Evolutionary conservation across 2,329 filamentous ascomycete genomes (phyloP), one percentile per base, ranked within the genome.

Genomic region (Exserohilum turcica): DNA sequence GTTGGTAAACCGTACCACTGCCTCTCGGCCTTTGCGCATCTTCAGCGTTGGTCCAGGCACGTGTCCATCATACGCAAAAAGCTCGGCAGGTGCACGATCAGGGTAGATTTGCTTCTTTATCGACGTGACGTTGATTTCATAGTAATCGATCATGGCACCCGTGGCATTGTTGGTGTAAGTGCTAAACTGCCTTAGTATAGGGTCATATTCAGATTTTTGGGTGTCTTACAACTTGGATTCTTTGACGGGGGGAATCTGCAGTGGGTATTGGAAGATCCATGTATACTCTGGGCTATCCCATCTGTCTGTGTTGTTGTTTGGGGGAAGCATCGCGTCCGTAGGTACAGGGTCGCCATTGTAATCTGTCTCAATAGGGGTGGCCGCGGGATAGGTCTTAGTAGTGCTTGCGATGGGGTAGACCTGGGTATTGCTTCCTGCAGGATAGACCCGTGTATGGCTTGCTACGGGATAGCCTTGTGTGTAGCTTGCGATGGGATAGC

Each of bases 1-100:
- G 68, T 85, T 85, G 57, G 79, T 74, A 57, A 83, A 80, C 28
- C 83, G 76, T 6, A 85, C 79, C 2, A 85, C 77, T 2, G 77
- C 78, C 70, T 85, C 80, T 15, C 76, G 75, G 0, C 81, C 81
- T 49, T 73, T 70, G 5, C 75, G 73, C 54, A 84, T 76, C 31
- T 77, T 65, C 56, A 84, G 80, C 1, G 79, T 84, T 6, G 82
- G 82, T 0, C 83, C 83, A 6, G 83, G 82, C 4, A 76, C 74
- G 6, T 80, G 77, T 12, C 82, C 83, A 72, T 85, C 79, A 57
- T 84, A 85, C 6, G 83, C 82, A 18, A 77, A 67, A 27, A 79
- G 52, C 8, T 71, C 62, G 1, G 79, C 75, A 13, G 68, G 61
- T 5, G 67, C 67, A 7, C 79, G 68, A 43, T 76, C 65, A 3